A percentile compares a stretch with the other conserved stretches of the same genome.
Conservation (phyloP, 106 monocot genomes). For the Dioscorea alata region DNA sequence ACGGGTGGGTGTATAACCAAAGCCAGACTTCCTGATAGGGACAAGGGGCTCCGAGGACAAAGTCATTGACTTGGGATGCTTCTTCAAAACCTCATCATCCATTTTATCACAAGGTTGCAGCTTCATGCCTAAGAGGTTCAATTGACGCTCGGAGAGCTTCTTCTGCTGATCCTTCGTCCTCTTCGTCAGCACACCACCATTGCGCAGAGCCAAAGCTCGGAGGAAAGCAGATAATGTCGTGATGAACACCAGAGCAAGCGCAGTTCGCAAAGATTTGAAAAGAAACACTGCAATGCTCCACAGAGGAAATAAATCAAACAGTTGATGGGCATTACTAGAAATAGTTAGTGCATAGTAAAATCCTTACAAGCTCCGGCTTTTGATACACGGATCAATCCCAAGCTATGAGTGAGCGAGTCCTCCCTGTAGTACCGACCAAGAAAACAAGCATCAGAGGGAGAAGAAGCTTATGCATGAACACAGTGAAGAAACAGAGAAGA, state of each 20-base stretch:
- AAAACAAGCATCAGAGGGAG: not conserved
- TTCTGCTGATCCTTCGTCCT: slow-evolving; percentile 17
- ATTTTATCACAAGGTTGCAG: slow-evolving; percentile 13
- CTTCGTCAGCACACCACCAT: slow-evolving; percentile 5
- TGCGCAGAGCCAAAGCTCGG: slow-evolving; percentile 26
- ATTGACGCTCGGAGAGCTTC: slow-evolving; percentile 48
- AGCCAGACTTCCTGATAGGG: slow-evolving; percentile 51
- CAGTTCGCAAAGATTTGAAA: slow-evolving; percentile 32
- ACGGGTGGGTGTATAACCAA: slow-evolving; percentile 47
- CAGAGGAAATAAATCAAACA: slow-evolving; percentile 41
- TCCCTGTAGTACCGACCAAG: slow-evolving; percentile 18
- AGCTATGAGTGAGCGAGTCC: slow-evolving; percentile 8
- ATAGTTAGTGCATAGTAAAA: not conserved
- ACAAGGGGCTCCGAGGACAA: slow-evolving; percentile 43
- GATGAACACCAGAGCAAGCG: slow-evolving; percentile 26
- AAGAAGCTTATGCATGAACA: not conserved
- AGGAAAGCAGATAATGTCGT: slow-evolving; percentile 35
- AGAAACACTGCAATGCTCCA: slow-evolving; percentile 27
- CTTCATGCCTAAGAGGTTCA: slow-evolving; percentile 52
- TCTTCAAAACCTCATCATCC: slow-evolving; percentile 21
- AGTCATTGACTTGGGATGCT: slow-evolving; percentile 31
- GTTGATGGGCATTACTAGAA: not conserved
- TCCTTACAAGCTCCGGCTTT: slow-evolving; percentile 26
- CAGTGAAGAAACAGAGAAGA: not conserved
- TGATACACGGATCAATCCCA: slow-evolving; percentile 22